A percentile compares a stretch with the other conserved stretches of the same genome.
phyloP scores from a whole-genome alignment of 768 basidiomycete genomes.

The Mycena galericulata region DNA sequence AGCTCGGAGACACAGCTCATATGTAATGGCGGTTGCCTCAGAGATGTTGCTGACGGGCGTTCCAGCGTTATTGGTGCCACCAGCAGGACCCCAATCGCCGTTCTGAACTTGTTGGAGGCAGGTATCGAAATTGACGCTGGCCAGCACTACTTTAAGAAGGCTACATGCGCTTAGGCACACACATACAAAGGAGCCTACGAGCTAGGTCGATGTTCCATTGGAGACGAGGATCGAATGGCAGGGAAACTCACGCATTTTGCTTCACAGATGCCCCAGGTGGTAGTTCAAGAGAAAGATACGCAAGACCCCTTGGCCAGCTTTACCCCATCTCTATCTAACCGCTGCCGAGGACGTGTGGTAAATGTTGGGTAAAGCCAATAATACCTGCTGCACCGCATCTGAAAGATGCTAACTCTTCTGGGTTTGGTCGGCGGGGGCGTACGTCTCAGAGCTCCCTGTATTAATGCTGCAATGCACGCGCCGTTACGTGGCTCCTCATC shows the following conservation, averaged over 20 bases:
- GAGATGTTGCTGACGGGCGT: conserved; percentile 35
- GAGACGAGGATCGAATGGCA: not conserved
- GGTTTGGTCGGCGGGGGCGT: no score
- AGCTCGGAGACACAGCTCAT: conserved; percentile 37
- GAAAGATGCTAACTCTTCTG: no score
- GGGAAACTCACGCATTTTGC: not conserved
- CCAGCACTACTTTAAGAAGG: conserved; percentile 16
- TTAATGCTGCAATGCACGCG: no score
- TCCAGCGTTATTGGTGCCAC: conserved; percentile 36
- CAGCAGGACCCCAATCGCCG: conserved; percentile 15
- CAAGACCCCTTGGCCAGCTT: no score
- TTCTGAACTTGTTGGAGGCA: conserved; percentile 23
- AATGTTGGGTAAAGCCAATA: no score
- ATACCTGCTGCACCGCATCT: no score
- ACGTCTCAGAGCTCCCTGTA: no score
- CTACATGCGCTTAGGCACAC: not conserved
- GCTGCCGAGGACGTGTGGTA: no score
- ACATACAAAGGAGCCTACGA: not conserved
- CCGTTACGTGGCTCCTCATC: no score
- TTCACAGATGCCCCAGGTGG: not conserved
- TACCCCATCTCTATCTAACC: no score
- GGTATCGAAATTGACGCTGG: conserved; percentile 26
- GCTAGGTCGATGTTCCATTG: no score
- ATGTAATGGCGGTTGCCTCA: conserved; percentile 39
- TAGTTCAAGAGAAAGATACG: no score